Conservation (phyloP, 768 basidiomycete genomes). For the Russula emetica region DNA sequence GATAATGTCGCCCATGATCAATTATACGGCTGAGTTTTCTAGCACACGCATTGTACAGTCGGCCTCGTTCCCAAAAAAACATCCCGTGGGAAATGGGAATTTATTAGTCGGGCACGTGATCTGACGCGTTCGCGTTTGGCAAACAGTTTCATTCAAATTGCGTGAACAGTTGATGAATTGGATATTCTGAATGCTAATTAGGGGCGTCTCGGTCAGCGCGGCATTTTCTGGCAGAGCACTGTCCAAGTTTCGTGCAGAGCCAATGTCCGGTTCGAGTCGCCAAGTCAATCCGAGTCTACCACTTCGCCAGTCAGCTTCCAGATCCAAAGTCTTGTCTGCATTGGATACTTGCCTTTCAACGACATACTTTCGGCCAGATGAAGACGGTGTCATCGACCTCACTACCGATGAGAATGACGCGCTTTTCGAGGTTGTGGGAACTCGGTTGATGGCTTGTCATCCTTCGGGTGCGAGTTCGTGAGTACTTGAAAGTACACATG, state of each 20-base stretch:
- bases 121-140: constrained; percentile 9
- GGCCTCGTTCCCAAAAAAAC: constrained; percentile 17
- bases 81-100: constrained; percentile 21
- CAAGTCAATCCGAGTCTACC: background rate
- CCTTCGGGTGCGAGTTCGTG: background rate
- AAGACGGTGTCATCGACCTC: constrained; percentile 26
- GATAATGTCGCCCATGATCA: constrained; percentile 28
- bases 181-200: background rate
- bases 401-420: constrained; percentile 15
- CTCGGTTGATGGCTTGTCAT: background rate
- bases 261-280: background rate
- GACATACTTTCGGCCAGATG: background rate
- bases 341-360: background rate
- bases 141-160: background rate
- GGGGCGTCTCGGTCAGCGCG: no score
- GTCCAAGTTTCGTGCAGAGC: background rate
- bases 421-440: background rate
- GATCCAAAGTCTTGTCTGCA: constrained; percentile 20
- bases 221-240: background rate
- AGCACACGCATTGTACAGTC: constrained; percentile 3
- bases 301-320: background rate
- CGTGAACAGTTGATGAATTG: no score
- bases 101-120: constrained; percentile 10
- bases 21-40: constrained; percentile 1
- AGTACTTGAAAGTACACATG: background rate